Evolutionary conservation across 768 basidiomycete species (phyloP).

Genomic region (Coprinopsis marcescibilis): DNA sequence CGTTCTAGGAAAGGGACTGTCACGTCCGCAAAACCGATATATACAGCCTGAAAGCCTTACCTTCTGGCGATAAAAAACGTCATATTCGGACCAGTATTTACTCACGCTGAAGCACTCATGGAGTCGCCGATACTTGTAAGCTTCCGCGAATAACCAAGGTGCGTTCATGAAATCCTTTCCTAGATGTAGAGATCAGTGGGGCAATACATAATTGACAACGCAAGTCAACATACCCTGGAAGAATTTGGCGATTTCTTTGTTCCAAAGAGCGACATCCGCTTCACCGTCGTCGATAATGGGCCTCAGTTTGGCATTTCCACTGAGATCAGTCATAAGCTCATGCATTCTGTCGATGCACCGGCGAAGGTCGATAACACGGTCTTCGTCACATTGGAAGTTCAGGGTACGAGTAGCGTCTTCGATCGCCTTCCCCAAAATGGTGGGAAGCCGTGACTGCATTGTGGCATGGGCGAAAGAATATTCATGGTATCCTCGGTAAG

Average conservation of each 20-base stretch:
- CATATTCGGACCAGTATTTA: slow-evolving; percentile 86
- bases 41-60: slow-evolving; percentile 26
- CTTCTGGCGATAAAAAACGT: slow-evolving; percentile 94
- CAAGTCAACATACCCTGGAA: slow-evolving; percentile 63
- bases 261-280: slow-evolving; percentile 92
- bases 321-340: slow-evolving; percentile 80
- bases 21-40: too few relatives aligned
- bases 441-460: slow-evolving; percentile 93
- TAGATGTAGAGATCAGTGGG: slow-evolving; percentile 17
- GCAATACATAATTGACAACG: neutral
- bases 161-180: slow-evolving; percentile 94
- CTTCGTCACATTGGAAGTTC: slow-evolving; percentile 80
- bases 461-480: slow-evolving; percentile 88
- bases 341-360: slow-evolving; percentile 88
- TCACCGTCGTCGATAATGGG: slow-evolving; percentile 89
- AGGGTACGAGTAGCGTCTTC: slow-evolving; percentile 87
- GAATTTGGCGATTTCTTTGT: slow-evolving; percentile 93
- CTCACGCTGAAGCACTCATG: slow-evolving; percentile 91
- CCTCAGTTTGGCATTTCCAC: slow-evolving; percentile 75
- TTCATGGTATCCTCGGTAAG: slow-evolving; percentile 75
- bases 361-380: slow-evolving; percentile 77
- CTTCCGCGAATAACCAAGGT: slow-evolving; percentile 94
- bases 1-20: slow-evolving; percentile 70
- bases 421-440: slow-evolving; percentile 93
- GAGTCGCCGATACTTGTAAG: slow-evolving; percentile 87